Evolutionary conservation across 2,329 filamentous ascomycete genomes (phyloP).

Genomic region (Akanthomyces muscarius): DNA sequence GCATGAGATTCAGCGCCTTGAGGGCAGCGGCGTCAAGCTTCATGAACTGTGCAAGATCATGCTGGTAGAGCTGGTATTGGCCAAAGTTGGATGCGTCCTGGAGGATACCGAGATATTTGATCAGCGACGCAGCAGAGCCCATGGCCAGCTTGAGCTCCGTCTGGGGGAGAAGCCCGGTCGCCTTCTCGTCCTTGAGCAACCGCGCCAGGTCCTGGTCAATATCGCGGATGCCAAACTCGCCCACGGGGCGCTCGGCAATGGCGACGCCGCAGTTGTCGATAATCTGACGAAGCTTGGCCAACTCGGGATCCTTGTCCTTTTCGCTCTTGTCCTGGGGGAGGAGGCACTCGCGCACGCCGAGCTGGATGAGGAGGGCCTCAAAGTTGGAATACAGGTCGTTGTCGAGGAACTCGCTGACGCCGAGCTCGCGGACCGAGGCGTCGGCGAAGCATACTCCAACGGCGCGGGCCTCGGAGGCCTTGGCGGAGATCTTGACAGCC

Average conservation of each 20-base stretch:
- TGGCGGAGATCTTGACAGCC: constrained; percentile 89
- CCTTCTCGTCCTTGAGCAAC: constrained; percentile 80
- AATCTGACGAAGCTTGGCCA: constrained; percentile 82
- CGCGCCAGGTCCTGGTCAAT: constrained; percentile 93
- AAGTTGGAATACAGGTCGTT: constrained; percentile 98
- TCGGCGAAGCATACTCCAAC: constrained; percentile 98
- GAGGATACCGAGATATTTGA: constrained; percentile 89
- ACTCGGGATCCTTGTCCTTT: constrained; percentile 83
- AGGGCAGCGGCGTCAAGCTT: constrained; percentile 93
- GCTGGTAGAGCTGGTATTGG: constrained; percentile 94
- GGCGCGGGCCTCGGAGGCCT: constrained; percentile 75
- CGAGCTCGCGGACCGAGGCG: constrained; percentile 90
- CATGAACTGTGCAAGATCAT: constrained; percentile 96
- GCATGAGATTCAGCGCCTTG: constrained; percentile 95
- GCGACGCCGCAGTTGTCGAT: constrained; percentile 90
- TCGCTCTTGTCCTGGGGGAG: constrained; percentile 73
- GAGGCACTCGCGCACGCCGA: constrained; percentile 91
- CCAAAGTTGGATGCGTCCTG: constrained; percentile 94
- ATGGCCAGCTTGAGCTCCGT: constrained; percentile 94
- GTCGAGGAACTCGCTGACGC: constrained; percentile 97
- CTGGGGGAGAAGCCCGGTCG: constrained; percentile 73
- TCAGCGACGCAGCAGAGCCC: constrained; percentile 87
- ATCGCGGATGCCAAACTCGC: constrained; percentile 82
- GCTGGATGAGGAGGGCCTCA: constrained; percentile 90
- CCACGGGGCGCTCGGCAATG: constrained; percentile 70